phyloP scores from a whole-genome alignment of 129 eudicot species.

The Smallanthus sonchifolius region DNA sequence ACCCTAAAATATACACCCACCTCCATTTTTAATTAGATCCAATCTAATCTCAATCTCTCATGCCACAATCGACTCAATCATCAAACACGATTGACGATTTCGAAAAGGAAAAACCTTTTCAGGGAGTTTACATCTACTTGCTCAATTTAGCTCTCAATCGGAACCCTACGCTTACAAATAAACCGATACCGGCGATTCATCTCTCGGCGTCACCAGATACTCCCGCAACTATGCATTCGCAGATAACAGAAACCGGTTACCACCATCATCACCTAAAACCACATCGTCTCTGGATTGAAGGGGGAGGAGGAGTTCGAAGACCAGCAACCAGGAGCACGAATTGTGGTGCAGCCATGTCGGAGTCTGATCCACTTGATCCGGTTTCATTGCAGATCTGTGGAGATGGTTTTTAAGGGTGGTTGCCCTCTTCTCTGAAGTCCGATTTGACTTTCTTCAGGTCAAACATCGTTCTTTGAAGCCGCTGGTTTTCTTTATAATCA shows the following conservation, averaged over 20 bases:
- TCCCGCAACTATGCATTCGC: neutral
- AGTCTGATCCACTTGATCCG: neutral
- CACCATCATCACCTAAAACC: too few relatives aligned
- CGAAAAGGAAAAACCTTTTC: constrained; percentile 37
- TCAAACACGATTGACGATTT: constrained; percentile 48
- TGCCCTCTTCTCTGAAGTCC: neutral
- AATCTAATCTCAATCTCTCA: constrained; percentile 45
- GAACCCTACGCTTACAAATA: constrained; percentile 75
- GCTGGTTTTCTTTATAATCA: too few relatives aligned
- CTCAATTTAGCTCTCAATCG: constrained; percentile 69
- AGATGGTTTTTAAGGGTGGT: constrained; percentile 12
- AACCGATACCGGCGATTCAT: constrained; percentile 46
- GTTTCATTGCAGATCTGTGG: constrained; percentile 6
- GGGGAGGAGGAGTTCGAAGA: too few relatives aligned
- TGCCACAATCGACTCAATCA: constrained; percentile 38
- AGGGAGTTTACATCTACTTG: constrained; percentile 41
- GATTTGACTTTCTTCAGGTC: neutral
- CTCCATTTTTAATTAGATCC: too few relatives aligned
- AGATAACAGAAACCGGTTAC: too few relatives aligned
- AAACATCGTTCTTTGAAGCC: neutral
- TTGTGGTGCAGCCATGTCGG: neutral
- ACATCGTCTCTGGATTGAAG: too few relatives aligned
- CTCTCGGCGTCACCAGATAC: constrained; percentile 62
- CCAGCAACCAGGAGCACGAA: too few relatives aligned
- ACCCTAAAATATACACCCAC: too few relatives aligned